Percentiles rank a stretch among this genome's conserved stretches.
Evolutionary conservation across 1,139 yeast species (phyloP).

Genomic region (Entelexis paramagnoliae): DNA sequence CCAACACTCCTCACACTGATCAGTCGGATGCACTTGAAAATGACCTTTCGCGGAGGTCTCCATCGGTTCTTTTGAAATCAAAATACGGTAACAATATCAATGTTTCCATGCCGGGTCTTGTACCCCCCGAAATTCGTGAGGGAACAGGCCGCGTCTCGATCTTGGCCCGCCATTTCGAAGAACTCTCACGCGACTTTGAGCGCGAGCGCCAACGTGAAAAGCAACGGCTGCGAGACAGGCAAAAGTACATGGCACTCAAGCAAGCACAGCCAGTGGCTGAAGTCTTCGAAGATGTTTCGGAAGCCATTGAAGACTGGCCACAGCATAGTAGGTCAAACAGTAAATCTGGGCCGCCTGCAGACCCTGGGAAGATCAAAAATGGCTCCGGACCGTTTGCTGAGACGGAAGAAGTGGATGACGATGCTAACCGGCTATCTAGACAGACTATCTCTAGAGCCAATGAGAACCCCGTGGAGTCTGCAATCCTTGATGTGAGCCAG

Average conservation of each 20-base stretch:
- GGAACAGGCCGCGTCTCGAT: constrained; percentile 29
- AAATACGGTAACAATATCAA: constrained; percentile 22
- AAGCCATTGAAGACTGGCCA: constrained; percentile 18
- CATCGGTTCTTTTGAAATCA: constrained; percentile 14
- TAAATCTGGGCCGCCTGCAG: not conserved
- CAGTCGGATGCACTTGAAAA: not conserved
- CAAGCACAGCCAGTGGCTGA: constrained; percentile 83
- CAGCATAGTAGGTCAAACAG: constrained; percentile 4
- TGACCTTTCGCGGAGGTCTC: not conserved
- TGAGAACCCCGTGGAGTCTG: not conserved
- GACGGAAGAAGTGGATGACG: not conserved
- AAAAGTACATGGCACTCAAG: constrained; percentile 64
- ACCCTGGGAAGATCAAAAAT: not conserved
- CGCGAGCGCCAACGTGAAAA: constrained; percentile 76
- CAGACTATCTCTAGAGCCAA: constrained; percentile 2
- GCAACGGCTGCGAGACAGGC: constrained; percentile 50
- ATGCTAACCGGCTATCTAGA: not conserved
- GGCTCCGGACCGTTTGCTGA: not conserved
- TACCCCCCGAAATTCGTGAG: constrained; percentile 3
- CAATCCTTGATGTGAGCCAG: not conserved
- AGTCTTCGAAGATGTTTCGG: constrained; percentile 69
- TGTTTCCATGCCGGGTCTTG: constrained; percentile 18
- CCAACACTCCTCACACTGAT: not conserved
- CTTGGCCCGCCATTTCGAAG: constrained; percentile 55
- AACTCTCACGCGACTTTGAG: constrained; percentile 74